phyloP scores from a whole-genome alignment of 331 rosid genomes.

The Acacia pycnantha region DNA sequence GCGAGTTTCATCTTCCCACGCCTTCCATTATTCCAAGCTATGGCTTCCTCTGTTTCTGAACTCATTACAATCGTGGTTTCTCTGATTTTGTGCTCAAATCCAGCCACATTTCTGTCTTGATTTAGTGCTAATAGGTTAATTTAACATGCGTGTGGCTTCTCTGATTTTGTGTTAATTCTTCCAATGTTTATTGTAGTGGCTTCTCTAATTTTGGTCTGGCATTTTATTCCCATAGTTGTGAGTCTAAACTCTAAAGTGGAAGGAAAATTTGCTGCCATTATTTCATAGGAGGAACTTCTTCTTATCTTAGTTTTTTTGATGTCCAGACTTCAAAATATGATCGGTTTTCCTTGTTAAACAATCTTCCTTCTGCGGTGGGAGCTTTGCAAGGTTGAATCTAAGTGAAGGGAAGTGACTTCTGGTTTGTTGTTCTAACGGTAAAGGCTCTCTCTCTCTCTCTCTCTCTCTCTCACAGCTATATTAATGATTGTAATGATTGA shows the following conservation, averaged over 20 bases:
- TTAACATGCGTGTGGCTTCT: too few species aligned
- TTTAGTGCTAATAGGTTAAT: too few species aligned
- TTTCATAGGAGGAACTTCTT: neutral
- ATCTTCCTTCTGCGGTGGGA: constrained; percentile 68
- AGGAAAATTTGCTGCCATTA: neutral
- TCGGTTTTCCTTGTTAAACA: constrained; percentile 65
- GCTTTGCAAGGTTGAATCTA: constrained; percentile 74
- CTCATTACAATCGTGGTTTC: too few species aligned
- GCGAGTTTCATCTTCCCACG: too few species aligned
- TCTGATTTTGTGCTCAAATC: too few species aligned
- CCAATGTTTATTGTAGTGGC: too few species aligned
- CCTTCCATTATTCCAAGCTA: too few species aligned
- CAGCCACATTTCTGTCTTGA: too few species aligned
- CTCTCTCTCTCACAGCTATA: neutral
- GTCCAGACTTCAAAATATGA: constrained; percentile 81
- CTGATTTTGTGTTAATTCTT: too few species aligned
- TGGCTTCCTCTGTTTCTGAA: too few species aligned
- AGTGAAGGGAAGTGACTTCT: constrained; percentile 61
- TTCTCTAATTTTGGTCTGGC: too few species aligned
- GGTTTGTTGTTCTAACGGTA: constrained; percentile 70
- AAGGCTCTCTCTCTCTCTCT: constrained; percentile 11
- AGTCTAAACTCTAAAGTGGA: constrained; percentile 38
- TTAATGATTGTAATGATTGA: too few species aligned
- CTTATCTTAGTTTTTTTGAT: constrained; percentile 38
- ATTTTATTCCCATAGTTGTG: constrained; percentile 75